These are phyloP conservation scores for Pleurotus salmoneostramineus DNA, from an alignment of 768 basidiomycete genomes.

Conservation along the genomic window DNA sequence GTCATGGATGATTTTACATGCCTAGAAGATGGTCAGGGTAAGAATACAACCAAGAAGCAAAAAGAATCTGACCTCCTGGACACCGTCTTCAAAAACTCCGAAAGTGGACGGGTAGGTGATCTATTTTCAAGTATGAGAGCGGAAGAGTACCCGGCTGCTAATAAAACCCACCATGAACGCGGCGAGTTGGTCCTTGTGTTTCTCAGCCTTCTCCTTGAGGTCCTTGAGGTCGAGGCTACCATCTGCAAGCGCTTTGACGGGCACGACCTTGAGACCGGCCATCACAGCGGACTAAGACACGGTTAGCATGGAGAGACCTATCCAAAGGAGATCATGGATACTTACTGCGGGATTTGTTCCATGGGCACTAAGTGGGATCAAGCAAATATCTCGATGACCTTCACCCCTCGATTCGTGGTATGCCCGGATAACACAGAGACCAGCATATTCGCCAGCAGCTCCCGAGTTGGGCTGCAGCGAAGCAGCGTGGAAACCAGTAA, in stretches of 20 bases:
- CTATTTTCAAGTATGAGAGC: constrained; percentile 30
- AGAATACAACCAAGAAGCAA: neutral
- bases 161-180: constrained; percentile 79
- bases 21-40: constrained; percentile 34
- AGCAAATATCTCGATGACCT: constrained; percentile 80
- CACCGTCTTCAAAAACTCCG: constrained; percentile 94
- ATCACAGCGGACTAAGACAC: constrained; percentile 82
- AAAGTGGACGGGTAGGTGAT: constrained; percentile 98
- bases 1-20: constrained; percentile 90
- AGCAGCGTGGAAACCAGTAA: constrained; percentile 95
- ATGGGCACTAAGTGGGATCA: constrained; percentile 95
- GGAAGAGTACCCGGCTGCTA: neutral
- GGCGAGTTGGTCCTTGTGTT: constrained; percentile 88
- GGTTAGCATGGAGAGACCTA: constrained; percentile 11
- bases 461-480: constrained; percentile 99
- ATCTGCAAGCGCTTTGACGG: constrained; percentile 85
- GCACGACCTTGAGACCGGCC: constrained; percentile 94
- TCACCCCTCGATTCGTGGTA: constrained; percentile 91
- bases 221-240: constrained; percentile 90
- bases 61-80: constrained; percentile 53
- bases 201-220: constrained; percentile 80
- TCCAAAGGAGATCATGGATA: constrained; percentile 7
- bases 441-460: constrained; percentile 95
- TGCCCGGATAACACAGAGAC: constrained; percentile 90
- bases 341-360: constrained; percentile 97